A percentile compares a stretch with the other conserved stretches of the same genome.
phyloP scores from a whole-genome alignment of 2,329 filamentous ascomycete genomes.

The Fonsecaea monophora region DNA sequence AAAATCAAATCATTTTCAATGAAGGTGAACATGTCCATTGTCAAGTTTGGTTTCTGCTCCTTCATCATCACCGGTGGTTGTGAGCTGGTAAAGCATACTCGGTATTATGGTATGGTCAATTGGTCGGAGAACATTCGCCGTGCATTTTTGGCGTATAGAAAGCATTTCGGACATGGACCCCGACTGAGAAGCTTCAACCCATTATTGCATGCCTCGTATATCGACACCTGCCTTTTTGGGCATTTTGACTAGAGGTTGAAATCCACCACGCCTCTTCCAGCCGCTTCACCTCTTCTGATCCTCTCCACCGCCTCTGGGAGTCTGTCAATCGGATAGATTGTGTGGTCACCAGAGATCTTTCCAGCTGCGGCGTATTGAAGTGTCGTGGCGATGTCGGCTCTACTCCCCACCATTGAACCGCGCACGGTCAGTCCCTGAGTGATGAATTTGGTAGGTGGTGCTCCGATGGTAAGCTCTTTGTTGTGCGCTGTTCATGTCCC shows the following conservation, averaged over 20 bases:
- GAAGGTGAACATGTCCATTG: too few relatives aligned
- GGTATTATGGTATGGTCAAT: too few relatives aligned
- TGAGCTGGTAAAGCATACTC: too few relatives aligned
- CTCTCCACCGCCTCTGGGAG: not conserved
- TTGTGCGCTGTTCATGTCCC: not conserved
- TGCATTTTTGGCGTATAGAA: too few relatives aligned
- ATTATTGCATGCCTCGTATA: too few relatives aligned
- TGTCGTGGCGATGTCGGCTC: not conserved
- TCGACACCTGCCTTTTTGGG: too few relatives aligned
- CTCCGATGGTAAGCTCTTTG: not conserved
- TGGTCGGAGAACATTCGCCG: too few relatives aligned
- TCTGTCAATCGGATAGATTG: not conserved
- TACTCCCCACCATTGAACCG: not conserved
- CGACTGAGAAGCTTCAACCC: too few relatives aligned
- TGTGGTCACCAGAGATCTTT: not conserved
- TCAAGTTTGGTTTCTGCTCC: too few relatives aligned
- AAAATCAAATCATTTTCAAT: too few relatives aligned
- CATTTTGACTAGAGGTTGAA: not conserved
- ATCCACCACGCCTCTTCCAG: not conserved
- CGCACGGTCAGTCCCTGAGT: not conserved
- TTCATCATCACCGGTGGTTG: too few relatives aligned
- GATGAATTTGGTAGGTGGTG: not conserved
- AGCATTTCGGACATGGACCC: too few relatives aligned
- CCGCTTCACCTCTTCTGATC: conserved; percentile 2
- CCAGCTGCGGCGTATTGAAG: not conserved